These are phyloP conservation scores for Triangularia verruculosa DNA, from an alignment of 2,329 filamentous ascomycete species.

Conservation along the genomic window DNA sequence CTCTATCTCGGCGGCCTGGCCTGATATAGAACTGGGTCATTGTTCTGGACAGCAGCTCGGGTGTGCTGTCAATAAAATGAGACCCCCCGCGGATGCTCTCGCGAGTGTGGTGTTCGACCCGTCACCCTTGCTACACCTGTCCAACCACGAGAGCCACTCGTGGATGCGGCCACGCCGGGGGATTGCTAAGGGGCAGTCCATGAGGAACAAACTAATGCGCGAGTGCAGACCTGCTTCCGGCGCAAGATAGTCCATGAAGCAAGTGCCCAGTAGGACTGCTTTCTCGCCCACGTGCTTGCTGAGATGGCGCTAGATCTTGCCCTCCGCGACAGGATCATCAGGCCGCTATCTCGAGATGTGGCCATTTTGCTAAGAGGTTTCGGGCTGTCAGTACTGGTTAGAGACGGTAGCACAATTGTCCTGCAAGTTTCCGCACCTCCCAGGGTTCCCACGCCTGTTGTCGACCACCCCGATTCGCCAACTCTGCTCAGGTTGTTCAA, in stretches of 20 bases:
- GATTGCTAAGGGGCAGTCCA: background rate
- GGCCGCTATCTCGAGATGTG: background rate
- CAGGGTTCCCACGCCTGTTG: background rate
- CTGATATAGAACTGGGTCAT: background rate
- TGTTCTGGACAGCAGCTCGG: background rate
- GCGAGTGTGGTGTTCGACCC: background rate
- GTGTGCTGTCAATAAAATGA: background rate
- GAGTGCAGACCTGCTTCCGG: background rate
- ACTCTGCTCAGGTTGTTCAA: background rate
- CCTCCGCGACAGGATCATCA: slow-evolving; percentile 13
- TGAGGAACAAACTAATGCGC: background rate
- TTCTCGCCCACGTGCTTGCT: slow-evolving; percentile 20
- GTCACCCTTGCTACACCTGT: background rate
- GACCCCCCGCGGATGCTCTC: background rate
- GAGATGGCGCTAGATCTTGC: slow-evolving; percentile 3
- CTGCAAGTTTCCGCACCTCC: slow-evolving; percentile 2
- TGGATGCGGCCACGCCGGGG: background rate
- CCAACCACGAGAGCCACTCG: background rate
- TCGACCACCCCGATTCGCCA: slow-evolving; percentile 3
- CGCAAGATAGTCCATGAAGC: background rate
- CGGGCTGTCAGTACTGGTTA: background rate
- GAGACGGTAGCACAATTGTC: background rate
- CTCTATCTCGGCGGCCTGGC: background rate
- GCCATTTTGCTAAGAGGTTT: background rate
- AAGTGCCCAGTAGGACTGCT: slow-evolving; percentile 21